A percentile compares a stretch with the other conserved stretches of the same genome.
Evolutionary conservation across 2,329 filamentous ascomycete species (phyloP).

Genomic region (Ascosphaera aggregata): DNA sequence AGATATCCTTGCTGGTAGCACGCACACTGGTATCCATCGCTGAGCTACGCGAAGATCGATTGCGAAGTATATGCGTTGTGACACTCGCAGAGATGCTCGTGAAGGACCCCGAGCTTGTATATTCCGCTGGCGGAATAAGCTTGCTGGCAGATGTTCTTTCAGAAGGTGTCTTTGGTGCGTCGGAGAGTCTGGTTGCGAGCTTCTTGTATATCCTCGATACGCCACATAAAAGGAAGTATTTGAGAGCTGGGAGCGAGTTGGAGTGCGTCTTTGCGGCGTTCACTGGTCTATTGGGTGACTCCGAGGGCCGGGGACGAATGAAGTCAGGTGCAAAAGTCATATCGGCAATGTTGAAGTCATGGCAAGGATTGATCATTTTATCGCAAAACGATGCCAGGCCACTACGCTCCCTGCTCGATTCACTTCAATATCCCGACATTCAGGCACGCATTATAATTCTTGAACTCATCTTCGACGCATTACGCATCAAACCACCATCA

Average conservation of each 20-base stretch:
- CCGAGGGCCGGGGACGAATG: constrained; percentile 37
- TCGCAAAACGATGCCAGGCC: constrained; percentile 75
- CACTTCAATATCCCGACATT: constrained; percentile 33
- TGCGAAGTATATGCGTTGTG: constrained; percentile 77
- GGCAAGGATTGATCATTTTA: constrained; percentile 74
- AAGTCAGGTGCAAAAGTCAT: constrained; percentile 88
- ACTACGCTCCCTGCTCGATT: constrained; percentile 54
- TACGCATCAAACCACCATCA: constrained; percentile 78
- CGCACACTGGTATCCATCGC: constrained; percentile 80
- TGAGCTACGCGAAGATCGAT: constrained; percentile 60
- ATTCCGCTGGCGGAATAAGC: constrained; percentile 62
- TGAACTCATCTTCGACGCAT: constrained; percentile 59
- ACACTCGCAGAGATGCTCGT: constrained; percentile 83
- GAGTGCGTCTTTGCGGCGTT: constrained; percentile 81
- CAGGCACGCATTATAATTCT: constrained; percentile 52
- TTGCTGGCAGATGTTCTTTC: constrained; percentile 79
- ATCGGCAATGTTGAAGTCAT: constrained; percentile 70
- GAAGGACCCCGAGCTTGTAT: constrained; percentile 57
- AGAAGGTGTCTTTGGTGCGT: constrained; percentile 78
- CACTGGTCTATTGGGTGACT: constrained; percentile 47
- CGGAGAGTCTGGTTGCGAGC: constrained; percentile 68
- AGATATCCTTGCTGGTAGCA: constrained; percentile 69
- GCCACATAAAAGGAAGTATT: constrained; percentile 53
- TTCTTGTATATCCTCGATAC: constrained; percentile 78
- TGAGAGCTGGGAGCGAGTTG: constrained; percentile 74